Base-by-base conservation (phyloP, 805 yeast genomes). In the Martiniozyma abietophila region DNA sequence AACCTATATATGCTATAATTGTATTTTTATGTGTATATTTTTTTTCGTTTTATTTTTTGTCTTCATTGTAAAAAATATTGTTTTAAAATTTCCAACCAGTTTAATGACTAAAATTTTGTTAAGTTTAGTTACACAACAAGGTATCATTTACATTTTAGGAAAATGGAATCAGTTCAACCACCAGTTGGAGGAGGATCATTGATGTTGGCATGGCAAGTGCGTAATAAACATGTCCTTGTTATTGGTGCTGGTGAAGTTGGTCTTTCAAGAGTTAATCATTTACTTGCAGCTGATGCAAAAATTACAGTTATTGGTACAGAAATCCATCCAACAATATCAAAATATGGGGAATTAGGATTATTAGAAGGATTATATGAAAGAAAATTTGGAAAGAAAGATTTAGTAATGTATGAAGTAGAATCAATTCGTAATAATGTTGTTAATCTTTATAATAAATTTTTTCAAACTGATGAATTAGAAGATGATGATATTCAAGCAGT, bases 241-340 rank as follows among this genome's bases (percentile, higher is more conserved):
- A 71, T 82, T 26, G 94, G 94, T 0, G 85, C 80, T 6, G 83
- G 84, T 8, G 80, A 74, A 30, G 94, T 83, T 7, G 95, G 86
- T 0, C 61, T 76, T 8, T 70, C 84, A 12, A 58, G 95, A 34
- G 73, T 82, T 3, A 62, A 67, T 35, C 83, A 80, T 48, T 61
- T 83, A 15, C 52, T 81, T 4, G 69, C 70, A 12, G 88, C 94
- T 0, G 70, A 76, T 43, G 89, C 92, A 8, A 64, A 62, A 33
- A 67, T 83, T 26, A 77, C 85, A 0, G 77, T 83, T 8, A 62
- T 84, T 4, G 45, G 45, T 4, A 77, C 63, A 4, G 42, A 42
- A 0, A 42, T 68, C 3, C 61, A 61, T 27, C 58, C 56, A 2
- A 57, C 53, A 40, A 45, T 69, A 15, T 34, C 37, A 9, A 44